These are phyloP conservation scores for Ophiostoma populinum DNA, from an alignment of 2,329 filamentous ascomycete genomes.

Conservation along the genomic window DNA sequence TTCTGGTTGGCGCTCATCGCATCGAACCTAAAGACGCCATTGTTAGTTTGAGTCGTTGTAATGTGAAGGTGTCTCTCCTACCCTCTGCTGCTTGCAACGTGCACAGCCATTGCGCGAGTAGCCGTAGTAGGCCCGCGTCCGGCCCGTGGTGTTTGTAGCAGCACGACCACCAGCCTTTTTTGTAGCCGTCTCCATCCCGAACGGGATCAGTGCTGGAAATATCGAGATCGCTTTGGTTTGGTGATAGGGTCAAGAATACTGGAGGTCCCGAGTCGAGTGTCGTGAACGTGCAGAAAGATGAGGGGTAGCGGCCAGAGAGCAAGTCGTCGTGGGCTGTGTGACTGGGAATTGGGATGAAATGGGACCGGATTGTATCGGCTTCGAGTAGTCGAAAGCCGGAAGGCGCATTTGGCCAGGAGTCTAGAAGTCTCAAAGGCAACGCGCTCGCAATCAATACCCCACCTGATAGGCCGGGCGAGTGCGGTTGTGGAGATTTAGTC, in stretches of 20 bases:
- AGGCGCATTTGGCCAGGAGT: too few species aligned
- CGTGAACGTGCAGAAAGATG: too few species aligned
- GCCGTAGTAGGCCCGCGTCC: slow-evolving; percentile 9
- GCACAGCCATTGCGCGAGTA: slow-evolving; percentile 12
- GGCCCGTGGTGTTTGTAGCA: slow-evolving; percentile 1
- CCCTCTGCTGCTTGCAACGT: slow-evolving; percentile 12
- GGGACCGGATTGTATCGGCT: too few species aligned
- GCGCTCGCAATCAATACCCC: neutral
- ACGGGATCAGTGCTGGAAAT: too few species aligned
- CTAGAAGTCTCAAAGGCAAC: too few species aligned
- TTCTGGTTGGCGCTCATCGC: slow-evolving; percentile 11
- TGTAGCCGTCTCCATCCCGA: slow-evolving; percentile 3
- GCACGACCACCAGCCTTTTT: slow-evolving; percentile 1
- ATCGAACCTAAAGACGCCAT: slow-evolving; percentile 7
- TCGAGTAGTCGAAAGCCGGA: too few species aligned
- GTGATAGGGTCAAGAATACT: too few species aligned
- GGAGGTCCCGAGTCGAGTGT: too few species aligned
- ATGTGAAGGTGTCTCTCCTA: neutral
- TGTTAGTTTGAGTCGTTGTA: neutral
- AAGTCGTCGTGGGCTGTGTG: too few species aligned
- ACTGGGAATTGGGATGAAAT: too few species aligned
- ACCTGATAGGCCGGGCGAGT: neutral
- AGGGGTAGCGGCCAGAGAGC: too few species aligned
- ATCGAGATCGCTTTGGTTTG: too few species aligned
- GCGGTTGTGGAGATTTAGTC: neutral